A percentile compares a stretch with the other conserved stretches of the same genome.
Conservation (phyloP, 345 rosid genomes). For the Ceriops decandra region DNA sequence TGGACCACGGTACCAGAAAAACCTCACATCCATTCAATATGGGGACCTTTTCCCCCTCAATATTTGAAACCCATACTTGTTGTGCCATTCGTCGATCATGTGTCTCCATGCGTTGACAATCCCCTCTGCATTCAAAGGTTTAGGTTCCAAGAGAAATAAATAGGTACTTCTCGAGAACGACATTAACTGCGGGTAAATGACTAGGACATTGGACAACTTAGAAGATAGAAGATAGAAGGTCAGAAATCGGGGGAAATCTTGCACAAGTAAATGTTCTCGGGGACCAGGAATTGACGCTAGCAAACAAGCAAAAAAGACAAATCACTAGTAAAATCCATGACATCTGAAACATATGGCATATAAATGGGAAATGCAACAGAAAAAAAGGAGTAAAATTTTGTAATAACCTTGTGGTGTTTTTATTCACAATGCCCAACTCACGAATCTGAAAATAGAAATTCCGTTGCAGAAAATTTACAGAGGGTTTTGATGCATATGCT, state of each 20-base stretch:
- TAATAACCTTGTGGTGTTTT: conserved; percentile 11
- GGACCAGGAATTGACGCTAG: conserved; percentile 5
- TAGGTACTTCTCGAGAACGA: not conserved
- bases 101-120: conserved; percentile 20
- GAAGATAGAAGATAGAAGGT: not conserved
- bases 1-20: conserved; percentile 37
- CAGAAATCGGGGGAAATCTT: conserved; percentile 10
- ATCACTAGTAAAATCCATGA: conserved; percentile 1
- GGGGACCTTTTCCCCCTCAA: conserved; percentile 22
- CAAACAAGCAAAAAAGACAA: conserved; percentile 6
- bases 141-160: not conserved
- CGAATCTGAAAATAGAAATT: conserved; percentile 23
- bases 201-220: no score
- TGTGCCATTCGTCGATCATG: conserved; percentile 22
- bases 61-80: not conserved
- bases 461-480: conserved; percentile 39
- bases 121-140: not conserved
- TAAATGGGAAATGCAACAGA: not conserved
- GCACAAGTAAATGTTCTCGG: not conserved
- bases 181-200: no score
- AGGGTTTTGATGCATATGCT: conserved; percentile 10
- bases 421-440: conserved; percentile 43
- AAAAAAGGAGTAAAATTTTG: conserved; percentile 9
- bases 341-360: conserved; percentile 1
- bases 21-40: conserved; percentile 28